Evolutionary conservation across 108 stramenopile genomes (phyloP), one percentile per base, ranked within the genome.

Genomic region (Nitzschia sp.): DNA sequence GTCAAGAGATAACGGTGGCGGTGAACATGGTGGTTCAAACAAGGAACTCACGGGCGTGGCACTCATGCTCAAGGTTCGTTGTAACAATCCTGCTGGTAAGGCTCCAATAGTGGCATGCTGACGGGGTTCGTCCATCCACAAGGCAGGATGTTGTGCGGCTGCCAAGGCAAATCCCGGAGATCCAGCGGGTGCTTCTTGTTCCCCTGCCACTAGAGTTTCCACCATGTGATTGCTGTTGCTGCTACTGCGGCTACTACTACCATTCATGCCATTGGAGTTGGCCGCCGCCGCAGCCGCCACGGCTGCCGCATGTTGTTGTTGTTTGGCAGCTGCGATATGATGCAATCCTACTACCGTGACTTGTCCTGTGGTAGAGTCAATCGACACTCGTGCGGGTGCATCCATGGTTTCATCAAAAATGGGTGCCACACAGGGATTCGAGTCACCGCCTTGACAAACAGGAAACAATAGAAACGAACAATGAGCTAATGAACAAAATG

Each of bases 361-460:
- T 8, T 51, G 49, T 9, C 60, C 60, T 11, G 28, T 8, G 32
- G 9, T n/a, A 3, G 60, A 17, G 29, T 15, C 57, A 18, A 82
- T 70, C 26, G 66, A 27, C 26, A 71, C 62, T 33, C 82, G 33
- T 1, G 49, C 0, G 6, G 85, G 85, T 28, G 85, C 85, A 17
- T 78, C 77, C n/a, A 86, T 68, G 11, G 67, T 81, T 68, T 78
- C 82, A 34, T 86, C 85, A 71, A 64, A 83, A 25, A 81, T 46
- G 2, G 85, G 85, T 24, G 64, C 77, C 49, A 57, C 51, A 36
- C 85, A 86, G 17, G 85, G 85, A 79, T 86, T 83, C 4, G 82
- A 83, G 28, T 86, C 85, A 31, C 85, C 85, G n/a, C 85, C 82
- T 47, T 71, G 76, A n/a, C n/a, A n/a, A n/a, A n/a, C n/a, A n/a